phyloP scores from a whole-genome alignment of 306 rosid species.

The Nissolia schottii region DNA sequence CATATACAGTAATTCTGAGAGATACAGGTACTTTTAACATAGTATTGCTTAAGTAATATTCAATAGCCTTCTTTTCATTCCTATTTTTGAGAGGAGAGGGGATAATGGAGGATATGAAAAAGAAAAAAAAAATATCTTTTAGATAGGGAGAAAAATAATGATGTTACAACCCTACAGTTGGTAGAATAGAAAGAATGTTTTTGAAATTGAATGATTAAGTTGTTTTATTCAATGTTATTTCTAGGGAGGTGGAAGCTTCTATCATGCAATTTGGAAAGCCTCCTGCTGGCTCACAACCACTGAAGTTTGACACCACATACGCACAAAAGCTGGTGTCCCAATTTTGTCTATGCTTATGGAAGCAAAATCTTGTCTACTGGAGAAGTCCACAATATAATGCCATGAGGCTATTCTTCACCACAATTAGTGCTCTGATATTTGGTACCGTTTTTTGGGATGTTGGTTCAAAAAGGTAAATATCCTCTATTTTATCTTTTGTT shows the following conservation, averaged over 20 bases:
- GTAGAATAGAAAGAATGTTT: neutral
- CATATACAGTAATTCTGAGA: slow-evolving; percentile 51
- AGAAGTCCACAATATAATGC: slow-evolving; percentile 81
- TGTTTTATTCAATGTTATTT: neutral
- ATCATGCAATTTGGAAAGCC: slow-evolving; percentile 52
- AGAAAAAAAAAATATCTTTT: neutral
- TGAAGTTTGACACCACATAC: slow-evolving; percentile 52
- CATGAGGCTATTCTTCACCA: slow-evolving; percentile 68
- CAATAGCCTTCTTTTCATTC: neutral
- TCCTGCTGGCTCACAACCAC: slow-evolving; percentile 51
- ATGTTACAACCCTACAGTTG: neutral
- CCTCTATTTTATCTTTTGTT: slow-evolving; percentile 14
- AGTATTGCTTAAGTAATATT: neutral
- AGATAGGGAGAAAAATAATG: neutral
- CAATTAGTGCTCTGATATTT: slow-evolving; percentile 62
- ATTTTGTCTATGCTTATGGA: slow-evolving; percentile 60
- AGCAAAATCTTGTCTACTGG: slow-evolving; percentile 90
- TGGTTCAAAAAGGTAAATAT: slow-evolving; percentile 63
- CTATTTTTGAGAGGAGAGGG: neutral
- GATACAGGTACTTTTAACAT: slow-evolving; percentile 46
- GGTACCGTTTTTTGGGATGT: slow-evolving; percentile 68
- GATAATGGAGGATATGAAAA: slow-evolving; percentile 3
- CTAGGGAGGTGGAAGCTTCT: slow-evolving; percentile 70
- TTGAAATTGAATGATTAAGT: neutral
- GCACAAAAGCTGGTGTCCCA: slow-evolving; percentile 47